Conservation (phyloP, 1,139 yeast genomes). For the Protomyces inundatus region DNA sequence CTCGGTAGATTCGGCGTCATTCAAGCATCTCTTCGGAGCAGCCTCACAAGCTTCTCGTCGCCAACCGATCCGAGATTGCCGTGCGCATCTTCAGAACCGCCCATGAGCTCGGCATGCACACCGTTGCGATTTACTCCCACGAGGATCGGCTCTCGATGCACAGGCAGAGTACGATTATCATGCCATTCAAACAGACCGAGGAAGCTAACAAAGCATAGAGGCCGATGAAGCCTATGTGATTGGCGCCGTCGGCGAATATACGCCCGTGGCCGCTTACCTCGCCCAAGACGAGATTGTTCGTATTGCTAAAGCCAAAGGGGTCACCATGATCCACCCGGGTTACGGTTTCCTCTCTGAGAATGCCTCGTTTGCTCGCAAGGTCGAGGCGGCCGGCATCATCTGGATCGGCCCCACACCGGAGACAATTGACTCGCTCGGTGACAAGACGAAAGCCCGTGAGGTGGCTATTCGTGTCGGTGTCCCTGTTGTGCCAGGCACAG, state of each 20-base stretch:
- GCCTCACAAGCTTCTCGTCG: constrained; percentile 25
- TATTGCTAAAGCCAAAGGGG: constrained; percentile 82
- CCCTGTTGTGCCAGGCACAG: constrained; percentile 97
- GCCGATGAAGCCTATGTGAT: constrained; percentile 60
- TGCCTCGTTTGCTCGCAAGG: constrained; percentile 88
- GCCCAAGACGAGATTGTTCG: constrained; percentile 92
- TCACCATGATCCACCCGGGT: constrained; percentile 97
- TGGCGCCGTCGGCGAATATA: constrained; percentile 80
- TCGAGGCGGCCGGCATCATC: constrained; percentile 81
- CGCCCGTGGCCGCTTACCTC: constrained; percentile 94
- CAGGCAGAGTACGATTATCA: constrained; percentile 45
- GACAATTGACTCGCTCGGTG: constrained; percentile 96
- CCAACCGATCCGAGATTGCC: constrained; percentile 31
- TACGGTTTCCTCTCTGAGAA: constrained; percentile 95
- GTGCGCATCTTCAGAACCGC: constrained; percentile 78
- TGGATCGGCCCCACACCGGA: constrained; percentile 93
- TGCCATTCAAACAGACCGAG: neutral
- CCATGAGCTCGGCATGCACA: constrained; percentile 94
- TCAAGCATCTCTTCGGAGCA: constrained; percentile 9
- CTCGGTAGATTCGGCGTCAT: constrained; percentile 4
- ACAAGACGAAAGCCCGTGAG: constrained; percentile 88
- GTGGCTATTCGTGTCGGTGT: constrained; percentile 77
- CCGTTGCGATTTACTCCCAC: constrained; percentile 95
- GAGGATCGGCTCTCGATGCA: constrained; percentile 95
- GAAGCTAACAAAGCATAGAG: constrained; percentile 33